Conservation (phyloP, 2,329 filamentous ascomycete species). For the Cladosporium cucumerinum region DNA sequence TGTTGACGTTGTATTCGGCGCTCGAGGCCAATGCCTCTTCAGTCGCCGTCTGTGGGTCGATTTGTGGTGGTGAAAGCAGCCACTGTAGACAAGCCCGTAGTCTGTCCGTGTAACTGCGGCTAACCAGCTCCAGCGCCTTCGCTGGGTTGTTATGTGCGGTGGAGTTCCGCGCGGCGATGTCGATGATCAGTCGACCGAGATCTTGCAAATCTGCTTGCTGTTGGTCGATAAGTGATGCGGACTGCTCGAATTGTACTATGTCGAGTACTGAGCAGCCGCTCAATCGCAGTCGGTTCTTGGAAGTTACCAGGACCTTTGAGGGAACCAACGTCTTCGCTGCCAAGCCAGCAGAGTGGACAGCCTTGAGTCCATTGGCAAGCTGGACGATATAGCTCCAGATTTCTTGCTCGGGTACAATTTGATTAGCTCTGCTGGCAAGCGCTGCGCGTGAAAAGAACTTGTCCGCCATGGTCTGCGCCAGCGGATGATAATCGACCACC, state of each 20-base stretch:
- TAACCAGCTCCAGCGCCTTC: constrained; percentile 71
- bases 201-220: constrained; percentile 85
- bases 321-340: constrained; percentile 83
- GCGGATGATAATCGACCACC: constrained; percentile 87
- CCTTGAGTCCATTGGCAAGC: constrained; percentile 80
- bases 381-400: constrained; percentile 93
- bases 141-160: constrained; percentile 56
- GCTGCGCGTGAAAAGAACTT: constrained; percentile 59
- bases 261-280: constrained; percentile 87
- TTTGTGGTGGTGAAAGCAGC: constrained; percentile 64
- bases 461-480: constrained; percentile 85
- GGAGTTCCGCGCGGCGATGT: constrained; percentile 62
- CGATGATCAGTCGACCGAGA: constrained; percentile 80
- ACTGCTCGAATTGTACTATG: constrained; percentile 76
- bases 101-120: constrained; percentile 71
- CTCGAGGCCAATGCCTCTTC: constrained; percentile 16
- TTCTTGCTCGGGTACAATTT: constrained; percentile 58
- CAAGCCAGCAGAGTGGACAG: constrained; percentile 76
- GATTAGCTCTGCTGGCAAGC: constrained; percentile 21
- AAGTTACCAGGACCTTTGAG: constrained; percentile 84
- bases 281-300: constrained; percentile 83
- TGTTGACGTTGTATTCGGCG: constrained; percentile 67
- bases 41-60: constrained; percentile 22
- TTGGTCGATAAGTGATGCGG: constrained; percentile 66
- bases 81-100: constrained; percentile 77